Percentiles rank a stretch among this genome's conserved stretches.
Evolutionary conservation across 2,329 filamentous ascomycete genomes (phyloP).

Genomic region (Trichoderma arundinaceum): DNA sequence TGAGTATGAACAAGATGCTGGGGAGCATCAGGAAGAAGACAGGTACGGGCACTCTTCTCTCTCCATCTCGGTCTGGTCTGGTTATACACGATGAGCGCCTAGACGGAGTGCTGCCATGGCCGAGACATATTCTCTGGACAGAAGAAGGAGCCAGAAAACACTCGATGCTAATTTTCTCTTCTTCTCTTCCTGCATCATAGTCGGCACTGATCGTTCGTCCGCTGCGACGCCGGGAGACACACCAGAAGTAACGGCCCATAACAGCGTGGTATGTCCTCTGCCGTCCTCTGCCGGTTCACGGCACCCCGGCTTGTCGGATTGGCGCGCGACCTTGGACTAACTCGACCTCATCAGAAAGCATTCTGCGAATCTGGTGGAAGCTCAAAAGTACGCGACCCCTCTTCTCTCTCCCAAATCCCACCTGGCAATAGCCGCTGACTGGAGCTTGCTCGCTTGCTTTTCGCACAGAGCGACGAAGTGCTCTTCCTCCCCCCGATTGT

Average conservation of each 20-base stretch:
- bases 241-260: conserved; percentile 69
- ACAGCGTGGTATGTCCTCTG: conserved; percentile 65
- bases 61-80: neutral
- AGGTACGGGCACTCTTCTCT: conserved; percentile 36
- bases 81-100: neutral
- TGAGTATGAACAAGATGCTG: conserved; percentile 63
- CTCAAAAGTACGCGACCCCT: conserved; percentile 52
- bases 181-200: neutral
- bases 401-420: neutral
- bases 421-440: neutral
- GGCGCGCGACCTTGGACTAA: conserved; percentile 34
- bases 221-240: conserved; percentile 55
- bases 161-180: neutral
- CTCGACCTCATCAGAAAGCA: conserved; percentile 60
- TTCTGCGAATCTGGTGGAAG: conserved; percentile 80
- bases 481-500: conserved; percentile 92
- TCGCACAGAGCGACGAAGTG: conserved; percentile 79
- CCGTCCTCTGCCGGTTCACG: neutral
- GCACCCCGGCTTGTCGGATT: neutral
- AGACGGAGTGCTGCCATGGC: neutral
- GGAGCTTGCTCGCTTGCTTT: neutral
- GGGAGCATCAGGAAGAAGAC: conserved; percentile 60
- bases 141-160: no score
- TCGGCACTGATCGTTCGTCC: conserved; percentile 32
- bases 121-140: neutral